These are phyloP conservation scores for Chaetothyriales sp. DNA, from an alignment of 2,329 filamentous ascomycete genomes.

Conservation along the genomic window DNA sequence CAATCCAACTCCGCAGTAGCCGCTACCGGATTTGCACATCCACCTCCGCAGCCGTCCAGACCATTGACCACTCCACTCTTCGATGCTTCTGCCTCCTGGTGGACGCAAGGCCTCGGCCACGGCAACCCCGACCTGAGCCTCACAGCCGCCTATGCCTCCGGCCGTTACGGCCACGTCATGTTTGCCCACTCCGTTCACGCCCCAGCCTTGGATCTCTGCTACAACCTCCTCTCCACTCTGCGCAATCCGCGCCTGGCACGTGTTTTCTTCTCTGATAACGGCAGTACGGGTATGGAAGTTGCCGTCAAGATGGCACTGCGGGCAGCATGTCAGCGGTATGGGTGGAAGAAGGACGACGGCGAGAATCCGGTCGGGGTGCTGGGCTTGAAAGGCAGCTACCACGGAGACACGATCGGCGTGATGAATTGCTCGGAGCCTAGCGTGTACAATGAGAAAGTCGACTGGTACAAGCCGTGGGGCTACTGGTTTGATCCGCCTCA, in stretches of 20 bases:
- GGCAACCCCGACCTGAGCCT: conserved; percentile 59
- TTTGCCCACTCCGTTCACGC: conserved; percentile 70
- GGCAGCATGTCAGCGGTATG: conserved; percentile 53
- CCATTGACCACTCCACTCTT: conserved; percentile 52
- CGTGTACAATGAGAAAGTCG: conserved; percentile 66
- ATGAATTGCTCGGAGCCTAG: conserved; percentile 76
- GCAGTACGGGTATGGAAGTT: conserved; percentile 72
- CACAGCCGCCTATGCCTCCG: conserved; percentile 66
- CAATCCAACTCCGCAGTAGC: conserved; percentile 8
- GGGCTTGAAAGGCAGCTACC: conserved; percentile 67
- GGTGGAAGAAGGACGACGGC: conserved; percentile 40
- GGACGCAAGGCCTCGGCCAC: conserved; percentile 79
- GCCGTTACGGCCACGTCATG: conserved; percentile 79
- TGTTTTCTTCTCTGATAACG: conserved; percentile 74
- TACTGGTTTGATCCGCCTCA: conserved; percentile 71
- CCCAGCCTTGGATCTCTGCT: conserved; percentile 57
- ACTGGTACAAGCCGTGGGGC: conserved; percentile 71
- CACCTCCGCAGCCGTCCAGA: conserved; percentile 2
- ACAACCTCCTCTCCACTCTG: conserved; percentile 46
- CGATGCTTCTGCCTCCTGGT: conserved; percentile 79
- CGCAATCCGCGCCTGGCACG: conserved; percentile 52
- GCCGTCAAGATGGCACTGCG: conserved; percentile 74
- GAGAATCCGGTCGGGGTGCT: conserved; percentile 51
- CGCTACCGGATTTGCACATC: neutral
- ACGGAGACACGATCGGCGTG: conserved; percentile 75